Conservation (phyloP, 768 basidiomycete species). For the Lactarius pseudohatsudake region DNA sequence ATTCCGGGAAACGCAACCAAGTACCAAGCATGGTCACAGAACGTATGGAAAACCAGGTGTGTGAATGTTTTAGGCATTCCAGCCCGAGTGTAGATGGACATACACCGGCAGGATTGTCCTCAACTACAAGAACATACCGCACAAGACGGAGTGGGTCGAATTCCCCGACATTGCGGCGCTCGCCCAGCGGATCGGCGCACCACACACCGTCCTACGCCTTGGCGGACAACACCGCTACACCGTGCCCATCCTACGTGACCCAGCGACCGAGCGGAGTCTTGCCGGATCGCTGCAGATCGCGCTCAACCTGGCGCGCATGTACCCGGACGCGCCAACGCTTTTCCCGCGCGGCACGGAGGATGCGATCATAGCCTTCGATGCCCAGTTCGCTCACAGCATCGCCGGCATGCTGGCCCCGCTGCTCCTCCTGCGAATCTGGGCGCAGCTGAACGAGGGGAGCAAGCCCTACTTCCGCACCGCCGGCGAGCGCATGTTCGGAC, state of each 20-base stretch:
- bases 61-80: slow-evolving; percentile 3
- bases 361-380: slow-evolving; percentile 30
- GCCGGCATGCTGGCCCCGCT: slow-evolving; percentile 6
- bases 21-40: slow-evolving; percentile 36
- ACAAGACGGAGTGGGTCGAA: slow-evolving; percentile 53
- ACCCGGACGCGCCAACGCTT: slow-evolving; percentile 42
- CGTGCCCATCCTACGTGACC: slow-evolving; percentile 49
- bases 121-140: slow-evolving; percentile 44
- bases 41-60: slow-evolving; percentile 37
- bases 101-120: slow-evolving; percentile 35
- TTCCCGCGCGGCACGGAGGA: slow-evolving; percentile 34
- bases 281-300: slow-evolving; percentile 48
- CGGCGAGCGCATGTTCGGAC: slow-evolving; percentile 37
- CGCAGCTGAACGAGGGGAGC: slow-evolving; percentile 39
- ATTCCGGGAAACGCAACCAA: slow-evolving; percentile 18
- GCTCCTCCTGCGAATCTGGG: slow-evolving; percentile 14
- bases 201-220: slow-evolving; percentile 36
- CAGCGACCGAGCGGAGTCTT: slow-evolving; percentile 37
- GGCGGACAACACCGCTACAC: slow-evolving; percentile 42
- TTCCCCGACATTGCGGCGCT: slow-evolving; percentile 47
- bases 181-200: slow-evolving; percentile 40
- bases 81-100: neutral
- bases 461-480: slow-evolving; percentile 42
- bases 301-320: slow-evolving; percentile 46
- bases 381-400: slow-evolving; percentile 25